These are phyloP conservation scores for Scheffersomyces stambukii DNA, from an alignment of 1,139 yeast species.

Conservation along the genomic window DNA sequence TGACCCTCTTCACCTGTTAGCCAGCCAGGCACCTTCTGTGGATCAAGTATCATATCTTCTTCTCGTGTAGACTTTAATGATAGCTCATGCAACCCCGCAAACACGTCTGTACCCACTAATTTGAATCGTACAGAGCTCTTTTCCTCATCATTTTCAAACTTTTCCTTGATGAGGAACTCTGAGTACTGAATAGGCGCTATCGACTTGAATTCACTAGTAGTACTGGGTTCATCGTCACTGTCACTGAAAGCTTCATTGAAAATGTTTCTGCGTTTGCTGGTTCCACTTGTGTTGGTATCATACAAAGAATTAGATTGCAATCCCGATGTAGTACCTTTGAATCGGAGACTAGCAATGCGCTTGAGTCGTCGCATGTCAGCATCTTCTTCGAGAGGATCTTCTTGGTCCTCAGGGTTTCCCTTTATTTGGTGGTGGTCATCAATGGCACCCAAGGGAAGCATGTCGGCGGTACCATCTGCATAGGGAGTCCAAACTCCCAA, in stretches of 20 bases:
- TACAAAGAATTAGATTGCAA: slow-evolving; percentile 27
- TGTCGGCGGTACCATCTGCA: slow-evolving; percentile 62
- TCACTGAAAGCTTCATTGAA: background rate
- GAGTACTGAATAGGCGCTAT: slow-evolving; percentile 53
- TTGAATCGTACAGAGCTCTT: slow-evolving; percentile 39
- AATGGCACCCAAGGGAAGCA: slow-evolving; percentile 50
- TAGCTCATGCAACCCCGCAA: slow-evolving; percentile 75
- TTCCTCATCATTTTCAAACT: slow-evolving; percentile 11
- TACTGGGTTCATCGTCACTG: slow-evolving; percentile 13
- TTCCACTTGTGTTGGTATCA: slow-evolving; percentile 15
- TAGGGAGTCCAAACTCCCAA: slow-evolving; percentile 69
- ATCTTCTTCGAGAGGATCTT: slow-evolving; percentile 3
- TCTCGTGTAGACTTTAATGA: slow-evolving; percentile 34
- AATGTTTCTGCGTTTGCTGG: slow-evolving; percentile 11
- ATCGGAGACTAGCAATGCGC: slow-evolving; percentile 46
- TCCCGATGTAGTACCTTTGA: slow-evolving; percentile 49
- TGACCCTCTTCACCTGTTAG: slow-evolving; percentile 73
- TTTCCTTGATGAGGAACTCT: slow-evolving; percentile 38
- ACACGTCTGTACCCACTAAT: slow-evolving; percentile 69
- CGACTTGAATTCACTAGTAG: slow-evolving; percentile 38
- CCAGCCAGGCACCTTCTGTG: slow-evolving; percentile 65
- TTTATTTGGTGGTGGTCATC: slow-evolving; percentile 24
- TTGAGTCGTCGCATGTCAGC: slow-evolving; percentile 17
- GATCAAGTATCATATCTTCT: slow-evolving; percentile 44
- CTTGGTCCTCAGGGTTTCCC: slow-evolving; percentile 5